phyloP scores from a whole-genome alignment of 2,329 filamentous ascomycete species.

The Fusarium devonianum region DNA sequence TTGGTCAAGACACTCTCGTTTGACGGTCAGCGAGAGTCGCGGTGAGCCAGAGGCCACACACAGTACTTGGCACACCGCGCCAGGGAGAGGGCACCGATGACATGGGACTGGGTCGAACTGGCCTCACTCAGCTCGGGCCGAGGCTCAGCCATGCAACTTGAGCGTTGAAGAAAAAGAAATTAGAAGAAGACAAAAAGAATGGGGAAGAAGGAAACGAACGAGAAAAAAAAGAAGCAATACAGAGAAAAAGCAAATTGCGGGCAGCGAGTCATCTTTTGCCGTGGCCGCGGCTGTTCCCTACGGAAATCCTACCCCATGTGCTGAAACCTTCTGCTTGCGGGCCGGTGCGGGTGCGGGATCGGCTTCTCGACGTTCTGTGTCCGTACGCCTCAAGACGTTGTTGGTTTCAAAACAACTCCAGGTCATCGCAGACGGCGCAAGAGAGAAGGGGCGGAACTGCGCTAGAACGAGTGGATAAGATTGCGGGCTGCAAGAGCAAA shows the following conservation, averaged over 20 bases:
- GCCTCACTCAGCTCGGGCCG: slow-evolving; percentile 19
- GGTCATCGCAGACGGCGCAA: too few species aligned
- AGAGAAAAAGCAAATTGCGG: slow-evolving; percentile 12
- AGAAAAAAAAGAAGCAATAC: slow-evolving; percentile 23
- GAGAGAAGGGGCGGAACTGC: slow-evolving; percentile 10
- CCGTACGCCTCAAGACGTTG: slow-evolving; percentile 13
- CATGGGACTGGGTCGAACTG: slow-evolving; percentile 43
- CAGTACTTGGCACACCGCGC: slow-evolving; percentile 10
- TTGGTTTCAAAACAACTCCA: too few species aligned
- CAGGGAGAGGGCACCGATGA: slow-evolving; percentile 39
- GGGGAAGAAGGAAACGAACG: slow-evolving; percentile 13
- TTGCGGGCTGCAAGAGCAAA: too few species aligned
- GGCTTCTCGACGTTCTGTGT: slow-evolving; percentile 28
- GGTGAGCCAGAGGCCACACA: slow-evolving; percentile 32
- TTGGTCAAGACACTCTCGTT: too few species aligned
- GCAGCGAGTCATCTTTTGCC: slow-evolving; percentile 33
- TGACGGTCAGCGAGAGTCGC: slow-evolving; percentile 1
- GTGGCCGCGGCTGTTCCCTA: slow-evolving; percentile 3
- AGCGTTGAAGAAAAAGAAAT: too few species aligned
- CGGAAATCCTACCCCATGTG: slow-evolving; percentile 1
- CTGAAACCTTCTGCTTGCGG: slow-evolving; percentile 21
- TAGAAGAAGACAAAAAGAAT: too few species aligned
- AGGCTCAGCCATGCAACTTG: slow-evolving; percentile 2
- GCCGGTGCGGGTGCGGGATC: slow-evolving; percentile 37
- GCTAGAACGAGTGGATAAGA: neutral